These are phyloP conservation scores for Suillus lakei DNA, from an alignment of 768 basidiomycete species.

Conservation along the genomic window DNA sequence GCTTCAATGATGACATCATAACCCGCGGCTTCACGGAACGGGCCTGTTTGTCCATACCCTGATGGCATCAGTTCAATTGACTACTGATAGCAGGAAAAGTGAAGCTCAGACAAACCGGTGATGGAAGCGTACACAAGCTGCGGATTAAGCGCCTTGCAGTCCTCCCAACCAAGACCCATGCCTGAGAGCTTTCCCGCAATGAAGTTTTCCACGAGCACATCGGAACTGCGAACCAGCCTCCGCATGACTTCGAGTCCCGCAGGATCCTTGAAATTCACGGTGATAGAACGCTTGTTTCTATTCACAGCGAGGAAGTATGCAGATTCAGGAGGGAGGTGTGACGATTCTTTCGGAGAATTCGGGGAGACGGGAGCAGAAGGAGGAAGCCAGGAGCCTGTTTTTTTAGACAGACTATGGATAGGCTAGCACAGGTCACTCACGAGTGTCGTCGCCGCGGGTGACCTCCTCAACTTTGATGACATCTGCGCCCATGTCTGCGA, in stretches of 20 bases:
- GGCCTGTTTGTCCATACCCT: slow-evolving; percentile 91
- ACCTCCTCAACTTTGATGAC: slow-evolving; percentile 92
- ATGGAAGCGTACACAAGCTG: slow-evolving; percentile 87
- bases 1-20: slow-evolving; percentile 90
- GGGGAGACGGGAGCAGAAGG: slow-evolving; percentile 57
- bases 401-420: slow-evolving; percentile 18
- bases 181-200: slow-evolving; percentile 82
- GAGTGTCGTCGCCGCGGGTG: slow-evolving; percentile 86
- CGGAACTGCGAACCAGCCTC: slow-evolving; percentile 71
- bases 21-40: slow-evolving; percentile 80
- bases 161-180: slow-evolving; percentile 87
- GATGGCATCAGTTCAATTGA: slow-evolving; percentile 9
- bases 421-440: slow-evolving; percentile 43
- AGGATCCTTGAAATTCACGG: slow-evolving; percentile 83
- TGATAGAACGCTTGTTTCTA: slow-evolving; percentile 88
- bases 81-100: neutral
- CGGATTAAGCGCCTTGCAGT: slow-evolving; percentile 78
- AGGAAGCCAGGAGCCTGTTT: slow-evolving; percentile 66
- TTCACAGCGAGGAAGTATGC: slow-evolving; percentile 92
- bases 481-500: slow-evolving; percentile 92
- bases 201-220: slow-evolving; percentile 91
- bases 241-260: slow-evolving; percentile 79
- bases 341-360: slow-evolving; percentile 54
- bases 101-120: slow-evolving; percentile 58
- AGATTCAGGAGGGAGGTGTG: slow-evolving; percentile 84